Evolutionary conservation across 2,329 filamentous ascomycete species (phyloP).

Genomic region (Beauveria australis): DNA sequence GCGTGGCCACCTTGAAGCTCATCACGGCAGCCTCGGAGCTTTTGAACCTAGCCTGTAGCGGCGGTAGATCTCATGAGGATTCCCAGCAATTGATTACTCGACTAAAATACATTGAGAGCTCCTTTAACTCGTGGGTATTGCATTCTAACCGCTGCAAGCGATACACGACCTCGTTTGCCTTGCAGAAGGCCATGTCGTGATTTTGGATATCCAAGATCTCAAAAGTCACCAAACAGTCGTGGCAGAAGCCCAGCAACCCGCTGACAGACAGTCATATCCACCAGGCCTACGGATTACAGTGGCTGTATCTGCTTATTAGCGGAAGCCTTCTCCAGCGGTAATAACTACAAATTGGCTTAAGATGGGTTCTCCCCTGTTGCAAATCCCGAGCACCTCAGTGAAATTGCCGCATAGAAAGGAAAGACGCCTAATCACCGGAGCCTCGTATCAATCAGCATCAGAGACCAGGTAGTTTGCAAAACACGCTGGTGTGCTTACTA

Average conservation of each 20-base stretch:
- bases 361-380: too few relatives aligned
- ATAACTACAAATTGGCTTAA: not conserved
- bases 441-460: too few relatives aligned
- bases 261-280: not conserved
- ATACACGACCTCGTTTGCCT: not conserved
- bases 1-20: not conserved
- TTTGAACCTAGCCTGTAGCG: not conserved
- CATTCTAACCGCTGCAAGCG: not conserved
- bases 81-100: not conserved
- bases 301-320: not conserved
- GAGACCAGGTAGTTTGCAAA: not conserved
- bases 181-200: not conserved
- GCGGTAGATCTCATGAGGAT: not conserved
- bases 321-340: not conserved
- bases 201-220: not conserved
- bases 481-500: not conserved
- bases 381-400: too few relatives aligned
- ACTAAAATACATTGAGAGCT: too few relatives aligned
- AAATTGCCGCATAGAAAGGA: too few relatives aligned
- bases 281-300: not conserved
- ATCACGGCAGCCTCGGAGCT: not conserved
- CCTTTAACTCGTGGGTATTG: not conserved
- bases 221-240: too few relatives aligned
- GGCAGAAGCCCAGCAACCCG: not conserved
- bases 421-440: too few relatives aligned